Evolutionary conservation across 2,329 filamentous ascomycete genomes (phyloP), one percentile per base, ranked within the genome.

Genomic region (Colletotrichum cereale): DNA sequence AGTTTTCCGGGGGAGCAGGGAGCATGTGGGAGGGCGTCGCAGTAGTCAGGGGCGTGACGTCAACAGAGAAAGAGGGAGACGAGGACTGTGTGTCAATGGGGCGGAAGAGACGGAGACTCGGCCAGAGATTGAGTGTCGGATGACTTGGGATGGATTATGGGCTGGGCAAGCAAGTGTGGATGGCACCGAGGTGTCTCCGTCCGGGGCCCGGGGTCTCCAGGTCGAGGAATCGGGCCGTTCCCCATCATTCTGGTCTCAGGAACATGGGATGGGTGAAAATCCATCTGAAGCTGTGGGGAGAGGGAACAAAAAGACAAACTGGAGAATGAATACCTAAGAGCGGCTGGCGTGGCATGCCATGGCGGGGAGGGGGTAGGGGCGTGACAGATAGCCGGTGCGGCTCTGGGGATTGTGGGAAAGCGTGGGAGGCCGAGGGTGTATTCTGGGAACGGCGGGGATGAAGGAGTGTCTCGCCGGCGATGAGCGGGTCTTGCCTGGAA

Each of bases 201-300:
- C 53, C 52, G 58, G 69, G 69, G 26, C 62, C 58, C 60, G 69
- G 69, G 58, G 58, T 72, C 66, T 72, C 58, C 69, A 72, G 58
- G 69, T 50, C n/a, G 50, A 62, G 69, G 34, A 68, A 68, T 72
- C 69, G 65, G 69, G 8, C 65, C 69, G 69, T 55, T 71, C 65
- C 58, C 65, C 65, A 72, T 69, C 47, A 34, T 56, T 50, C 36
- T 36, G 47, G 65, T 48, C 36, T 58, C 47, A 26, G 24, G n/a
- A 34, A 48, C 12, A 36, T 26, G 10, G 18, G 56, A 42, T 26
- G 55, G 14, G 65, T 26, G 65, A 62, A 38, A 40, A 40, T 3
- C 56, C 16, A 10, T 29, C n/a, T 18, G 18, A 47, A 26, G 3
- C 14, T 1, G 18, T 40, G 34, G 14, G 5, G 12, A 36, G 34